Evolutionary conservation across 345 rosid genomes (phyloP).

Genomic region (Eutrema japonicum): DNA sequence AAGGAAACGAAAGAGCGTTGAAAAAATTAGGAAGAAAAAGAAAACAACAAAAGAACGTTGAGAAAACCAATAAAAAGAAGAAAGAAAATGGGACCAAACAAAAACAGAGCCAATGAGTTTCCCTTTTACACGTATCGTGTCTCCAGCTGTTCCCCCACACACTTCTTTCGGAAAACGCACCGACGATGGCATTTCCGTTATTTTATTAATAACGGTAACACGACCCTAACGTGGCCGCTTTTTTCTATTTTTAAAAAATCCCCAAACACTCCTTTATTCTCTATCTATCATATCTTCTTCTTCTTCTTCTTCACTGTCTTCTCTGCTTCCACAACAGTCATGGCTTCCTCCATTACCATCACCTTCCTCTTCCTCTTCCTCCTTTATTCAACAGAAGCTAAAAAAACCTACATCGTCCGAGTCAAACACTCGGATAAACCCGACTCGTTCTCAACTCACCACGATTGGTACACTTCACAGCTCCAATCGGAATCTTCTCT

Average conservation of each 20-base stretch:
- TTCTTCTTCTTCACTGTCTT: constrained; percentile 24
- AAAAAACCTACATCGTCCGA: constrained; percentile 73
- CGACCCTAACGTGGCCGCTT: constrained; percentile 42
- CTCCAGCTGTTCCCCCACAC: constrained; percentile 42
- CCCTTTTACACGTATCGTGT: constrained; percentile 41
- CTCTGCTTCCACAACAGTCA: constrained; percentile 23
- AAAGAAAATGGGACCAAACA: not conserved
- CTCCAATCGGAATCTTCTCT: constrained; percentile 63
- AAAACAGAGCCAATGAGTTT: constrained; percentile 31
- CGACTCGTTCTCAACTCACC: constrained; percentile 53
- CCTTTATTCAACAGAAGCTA: constrained; percentile 12
- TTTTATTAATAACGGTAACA: constrained; percentile 36
- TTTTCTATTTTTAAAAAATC: not conserved
- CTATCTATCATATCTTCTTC: not conserved
- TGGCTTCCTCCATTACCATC: constrained; percentile 37
- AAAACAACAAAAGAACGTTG: constrained; percentile 40
- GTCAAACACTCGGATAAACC: constrained; percentile 72
- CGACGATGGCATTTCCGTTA: constrained; percentile 45
- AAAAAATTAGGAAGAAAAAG: not conserved
- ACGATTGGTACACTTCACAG: constrained; percentile 69
- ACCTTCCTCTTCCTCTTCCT: constrained; percentile 31
- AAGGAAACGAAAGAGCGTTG: constrained; percentile 13
- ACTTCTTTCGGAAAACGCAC: constrained; percentile 35
- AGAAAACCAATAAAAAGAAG: constrained; percentile 32
- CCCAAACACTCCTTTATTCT: constrained; percentile 7